A percentile compares a stretch with the other conserved stretches of the same genome.
Evolutionary conservation across 306 rosid genomes (phyloP).

Genomic region (Lablab purpureus): DNA sequence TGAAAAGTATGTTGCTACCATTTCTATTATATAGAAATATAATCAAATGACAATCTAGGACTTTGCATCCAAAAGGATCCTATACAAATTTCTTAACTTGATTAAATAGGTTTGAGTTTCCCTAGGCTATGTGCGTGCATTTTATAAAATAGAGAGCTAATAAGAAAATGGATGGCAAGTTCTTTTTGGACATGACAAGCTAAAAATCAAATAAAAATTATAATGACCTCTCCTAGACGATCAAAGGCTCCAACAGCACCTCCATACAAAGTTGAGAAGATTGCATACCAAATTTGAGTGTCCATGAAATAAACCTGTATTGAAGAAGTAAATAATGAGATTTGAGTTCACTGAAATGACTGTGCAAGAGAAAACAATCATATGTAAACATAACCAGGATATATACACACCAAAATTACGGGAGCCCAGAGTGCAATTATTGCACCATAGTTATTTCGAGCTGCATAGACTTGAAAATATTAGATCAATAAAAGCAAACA

Average conservation of each 20-base stretch:
- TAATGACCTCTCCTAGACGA: conserved; percentile 94
- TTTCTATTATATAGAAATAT: not conserved
- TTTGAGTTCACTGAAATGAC: conserved; percentile 39
- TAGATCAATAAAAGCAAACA: conserved; percentile 45
- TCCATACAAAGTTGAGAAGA: conserved; percentile 82
- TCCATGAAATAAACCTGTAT: conserved; percentile 97
- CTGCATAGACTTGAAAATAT: conserved; percentile 59
- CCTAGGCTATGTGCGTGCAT: not conserved
- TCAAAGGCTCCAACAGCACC: conserved; percentile 92
- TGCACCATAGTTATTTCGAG: conserved; percentile 74
- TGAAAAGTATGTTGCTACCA: not conserved
- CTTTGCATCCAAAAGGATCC: not conserved
- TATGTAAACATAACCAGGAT: conserved; percentile 40
- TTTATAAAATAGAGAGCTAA: conserved; percentile 25
- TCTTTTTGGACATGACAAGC: conserved; percentile 16
- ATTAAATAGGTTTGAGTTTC: conserved; percentile 30
- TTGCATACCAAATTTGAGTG: conserved; percentile 93
- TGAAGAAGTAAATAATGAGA: conserved; percentile 47
- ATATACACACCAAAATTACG: conserved; percentile 69
- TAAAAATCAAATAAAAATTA: conserved; percentile 36
- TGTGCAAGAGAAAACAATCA: conserved; percentile 36
- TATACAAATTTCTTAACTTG: conserved; percentile 20
- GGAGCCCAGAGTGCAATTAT: conserved; percentile 89
- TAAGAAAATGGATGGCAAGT: conserved; percentile 32
- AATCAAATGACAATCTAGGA: conserved; percentile 31